These are phyloP conservation scores for Acer yangbiense DNA, from an alignment of 345 rosid genomes.

Conservation along the genomic window DNA sequence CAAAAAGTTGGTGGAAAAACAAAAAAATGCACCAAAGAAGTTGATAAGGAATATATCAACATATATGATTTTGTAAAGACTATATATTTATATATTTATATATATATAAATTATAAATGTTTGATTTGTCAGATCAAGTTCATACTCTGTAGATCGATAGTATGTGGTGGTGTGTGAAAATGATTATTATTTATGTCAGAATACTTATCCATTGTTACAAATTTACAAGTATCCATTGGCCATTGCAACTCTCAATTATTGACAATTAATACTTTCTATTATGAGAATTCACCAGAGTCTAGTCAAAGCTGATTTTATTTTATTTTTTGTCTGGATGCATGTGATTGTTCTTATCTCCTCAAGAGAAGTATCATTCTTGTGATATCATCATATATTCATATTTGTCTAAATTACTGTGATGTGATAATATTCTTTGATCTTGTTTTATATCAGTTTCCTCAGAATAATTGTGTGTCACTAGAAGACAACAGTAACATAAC, in stretches of 20 bases:
- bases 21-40: not conserved
- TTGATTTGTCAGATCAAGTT: conserved; percentile 15
- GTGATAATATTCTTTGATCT: not conserved
- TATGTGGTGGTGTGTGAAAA: not conserved
- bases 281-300: not conserved
- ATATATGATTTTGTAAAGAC: conserved; percentile 25
- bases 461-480: not conserved
- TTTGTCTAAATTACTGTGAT: too few relatives aligned
- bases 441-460: not conserved
- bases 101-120: conserved; percentile 3
- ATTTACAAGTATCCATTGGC: not conserved
- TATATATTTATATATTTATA: not conserved
- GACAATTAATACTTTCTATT: not conserved
- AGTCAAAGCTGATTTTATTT: not conserved
- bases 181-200: not conserved
- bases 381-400: too few relatives aligned
- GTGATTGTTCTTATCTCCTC: not conserved
- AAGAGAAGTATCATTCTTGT: too few relatives aligned
- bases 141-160: conserved; percentile 3
- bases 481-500: not conserved
- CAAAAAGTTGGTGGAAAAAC: conserved; percentile 24
- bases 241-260: not conserved
- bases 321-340: not conserved
- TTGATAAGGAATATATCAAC: conserved; percentile 13
- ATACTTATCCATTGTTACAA: too few relatives aligned